Percentiles rank a stretch among this genome's conserved stretches.
These are phyloP conservation scores for Metschnikowia borealis DNA, from an alignment of 805 yeast species.

Conservation along the genomic window DNA sequence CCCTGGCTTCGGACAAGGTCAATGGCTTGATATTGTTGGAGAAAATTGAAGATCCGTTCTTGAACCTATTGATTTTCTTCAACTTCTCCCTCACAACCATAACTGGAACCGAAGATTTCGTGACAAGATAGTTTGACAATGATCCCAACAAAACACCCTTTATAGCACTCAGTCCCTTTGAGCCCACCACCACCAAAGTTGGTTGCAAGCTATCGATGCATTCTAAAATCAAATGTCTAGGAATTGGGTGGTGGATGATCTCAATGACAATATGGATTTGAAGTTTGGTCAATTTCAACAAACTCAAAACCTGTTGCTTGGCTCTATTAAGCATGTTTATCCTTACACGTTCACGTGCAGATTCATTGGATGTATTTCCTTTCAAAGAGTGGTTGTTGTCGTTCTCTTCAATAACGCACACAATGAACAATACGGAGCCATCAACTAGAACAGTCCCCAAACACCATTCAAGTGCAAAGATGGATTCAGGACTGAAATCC, in stretches of 20 bases:
- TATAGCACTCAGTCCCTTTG: slow-evolving; percentile 67
- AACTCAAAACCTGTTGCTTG: slow-evolving; percentile 41
- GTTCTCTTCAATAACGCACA: slow-evolving; percentile 48
- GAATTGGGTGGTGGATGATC: slow-evolving; percentile 71
- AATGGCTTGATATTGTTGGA: slow-evolving; percentile 54
- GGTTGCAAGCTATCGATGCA: slow-evolving; percentile 69
- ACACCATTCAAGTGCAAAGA: slow-evolving; percentile 82
- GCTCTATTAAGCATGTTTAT: slow-evolving; percentile 40
- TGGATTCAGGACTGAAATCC: slow-evolving; percentile 80
- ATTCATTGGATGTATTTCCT: slow-evolving; percentile 34
- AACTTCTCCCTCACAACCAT: slow-evolving; percentile 76
- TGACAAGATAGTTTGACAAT: slow-evolving; percentile 66
- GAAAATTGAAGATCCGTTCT: slow-evolving; percentile 45
- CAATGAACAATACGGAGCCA: slow-evolving; percentile 75
- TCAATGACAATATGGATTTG: slow-evolving; percentile 73
- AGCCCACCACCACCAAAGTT: slow-evolving; percentile 70
- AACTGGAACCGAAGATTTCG: slow-evolving; percentile 69
- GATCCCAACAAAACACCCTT: slow-evolving; percentile 74
- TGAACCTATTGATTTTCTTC: slow-evolving; percentile 61
- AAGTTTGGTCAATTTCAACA: slow-evolving; percentile 61
- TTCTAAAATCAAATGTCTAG: slow-evolving; percentile 66
- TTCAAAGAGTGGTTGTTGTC: slow-evolving; percentile 41
- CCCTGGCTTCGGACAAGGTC: slow-evolving; percentile 45
- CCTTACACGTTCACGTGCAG: slow-evolving; percentile 33
- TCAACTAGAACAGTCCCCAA: slow-evolving; percentile 80